phyloP scores from a whole-genome alignment of 768 basidiomycete genomes.

The Suillus luteus region DNA sequence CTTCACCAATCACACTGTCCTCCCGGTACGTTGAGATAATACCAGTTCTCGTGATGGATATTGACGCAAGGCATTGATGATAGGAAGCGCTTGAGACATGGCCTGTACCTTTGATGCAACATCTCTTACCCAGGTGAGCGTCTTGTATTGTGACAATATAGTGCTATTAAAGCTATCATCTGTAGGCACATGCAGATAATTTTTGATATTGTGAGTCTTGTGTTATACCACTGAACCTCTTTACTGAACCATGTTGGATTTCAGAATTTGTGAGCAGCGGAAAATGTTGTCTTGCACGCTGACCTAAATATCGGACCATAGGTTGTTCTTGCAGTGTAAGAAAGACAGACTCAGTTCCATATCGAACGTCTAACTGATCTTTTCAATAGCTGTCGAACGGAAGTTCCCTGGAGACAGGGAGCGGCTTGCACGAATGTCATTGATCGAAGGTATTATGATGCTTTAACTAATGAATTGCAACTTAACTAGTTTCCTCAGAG shows the following conservation, averaged over 20 bases:
- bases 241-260: not conserved
- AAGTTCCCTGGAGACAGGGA: conserved; percentile 89
- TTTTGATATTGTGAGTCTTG: conserved; percentile 75
- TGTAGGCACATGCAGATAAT: conserved; percentile 86
- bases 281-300: conserved; percentile 42
- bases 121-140: conserved; percentile 73
- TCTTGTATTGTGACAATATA: conserved; percentile 14
- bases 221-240: not conserved
- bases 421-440: conserved; percentile 79
- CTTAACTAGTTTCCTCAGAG: conserved; percentile 47
- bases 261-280: conserved; percentile 22
- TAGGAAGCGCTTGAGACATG: conserved; percentile 90
- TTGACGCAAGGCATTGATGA: conserved; percentile 5
- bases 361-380: conserved; percentile 12
- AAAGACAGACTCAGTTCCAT: not conserved
- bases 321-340: conserved; percentile 69
- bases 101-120: conserved; percentile 84
- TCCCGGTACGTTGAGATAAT: conserved; percentile 59
- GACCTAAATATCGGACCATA: conserved; percentile 31
- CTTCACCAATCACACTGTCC: conserved; percentile 94
- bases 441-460: conserved; percentile 73
- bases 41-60: not conserved
- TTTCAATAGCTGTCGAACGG: conserved; percentile 70
- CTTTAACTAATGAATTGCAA: not conserved
- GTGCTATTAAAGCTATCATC: not conserved